A percentile compares a stretch with the other conserved stretches of the same genome.
Evolutionary conservation across 1,139 yeast genomes (phyloP).

Genomic region (Hyphopichia khmerensis): DNA sequence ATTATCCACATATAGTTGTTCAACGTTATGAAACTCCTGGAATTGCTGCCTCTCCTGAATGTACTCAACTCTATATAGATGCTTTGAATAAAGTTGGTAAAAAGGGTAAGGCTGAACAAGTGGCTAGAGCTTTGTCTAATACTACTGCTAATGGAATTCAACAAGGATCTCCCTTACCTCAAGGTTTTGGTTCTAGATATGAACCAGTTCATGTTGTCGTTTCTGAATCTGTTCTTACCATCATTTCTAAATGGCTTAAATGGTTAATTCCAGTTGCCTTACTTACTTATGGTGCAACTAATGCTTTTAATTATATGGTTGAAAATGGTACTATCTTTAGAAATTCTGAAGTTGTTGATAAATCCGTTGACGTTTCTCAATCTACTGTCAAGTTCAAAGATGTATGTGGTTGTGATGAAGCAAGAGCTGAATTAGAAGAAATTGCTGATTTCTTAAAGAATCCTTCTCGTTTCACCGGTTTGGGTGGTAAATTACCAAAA

Average conservation of each 20-base stretch:
- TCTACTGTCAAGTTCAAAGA: slow-evolving; percentile 88
- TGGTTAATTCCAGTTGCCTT: slow-evolving; percentile 84
- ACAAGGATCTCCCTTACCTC: slow-evolving; percentile 21
- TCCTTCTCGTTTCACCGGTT: slow-evolving; percentile 91
- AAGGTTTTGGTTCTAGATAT: slow-evolving; percentile 48
- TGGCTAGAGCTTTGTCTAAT: slow-evolving; percentile 29
- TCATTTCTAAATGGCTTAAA: slow-evolving; percentile 83
- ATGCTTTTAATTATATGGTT: slow-evolving; percentile 71
- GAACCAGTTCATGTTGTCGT: slow-evolving; percentile 92
- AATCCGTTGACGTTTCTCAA: slow-evolving; percentile 78
- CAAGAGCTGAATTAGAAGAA: slow-evolving; percentile 94
- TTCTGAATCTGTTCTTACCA: slow-evolving; percentile 75
- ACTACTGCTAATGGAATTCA: slow-evolving; percentile 24
- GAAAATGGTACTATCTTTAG: slow-evolving; percentile 86
- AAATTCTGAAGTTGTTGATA: slow-evolving; percentile 71
- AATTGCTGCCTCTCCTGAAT: slow-evolving; percentile 75
- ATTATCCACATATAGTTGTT: slow-evolving; percentile 91
- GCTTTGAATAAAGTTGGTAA: slow-evolving; percentile 81
- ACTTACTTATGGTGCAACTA: slow-evolving; percentile 69
- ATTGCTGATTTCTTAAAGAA: slow-evolving; percentile 95
- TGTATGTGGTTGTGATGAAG: slow-evolving; percentile 98
- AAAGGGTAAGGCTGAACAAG: slow-evolving; percentile 69
- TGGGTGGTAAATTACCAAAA: slow-evolving; percentile 96
- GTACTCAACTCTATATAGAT: slow-evolving; percentile 73
- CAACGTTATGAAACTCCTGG: slow-evolving; percentile 92